Conservation (phyloP, 768 basidiomycete genomes). For the Aureoboletus auriporus region DNA sequence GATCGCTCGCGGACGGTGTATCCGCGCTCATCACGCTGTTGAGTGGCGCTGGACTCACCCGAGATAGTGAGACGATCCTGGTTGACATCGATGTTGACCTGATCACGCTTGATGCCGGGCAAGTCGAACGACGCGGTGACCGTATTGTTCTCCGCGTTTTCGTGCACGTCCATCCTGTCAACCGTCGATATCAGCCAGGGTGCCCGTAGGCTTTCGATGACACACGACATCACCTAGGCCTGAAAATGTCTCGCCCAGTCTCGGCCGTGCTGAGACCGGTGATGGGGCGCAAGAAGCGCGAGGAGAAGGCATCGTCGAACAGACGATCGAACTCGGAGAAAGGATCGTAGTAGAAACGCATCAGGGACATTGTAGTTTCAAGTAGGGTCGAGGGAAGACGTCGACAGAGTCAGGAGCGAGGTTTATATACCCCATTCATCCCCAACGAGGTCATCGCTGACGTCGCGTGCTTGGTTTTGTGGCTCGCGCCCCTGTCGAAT, state of each 20-base stretch:
- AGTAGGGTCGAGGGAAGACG: no score
- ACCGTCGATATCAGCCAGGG: not conserved
- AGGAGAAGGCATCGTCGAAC: constrained; percentile 35
- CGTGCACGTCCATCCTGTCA: constrained; percentile 54
- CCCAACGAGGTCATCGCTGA: no score
- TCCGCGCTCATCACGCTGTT: constrained; percentile 33
- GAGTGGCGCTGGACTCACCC: constrained; percentile 39
- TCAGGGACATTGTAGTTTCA: constrained; percentile 19
- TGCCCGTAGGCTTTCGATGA: not conserved
- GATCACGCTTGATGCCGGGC: constrained; percentile 49
- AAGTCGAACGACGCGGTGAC: constrained; percentile 58
- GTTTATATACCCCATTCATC: no score
- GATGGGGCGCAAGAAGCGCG: constrained; percentile 22
- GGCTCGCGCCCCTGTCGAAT: no score
- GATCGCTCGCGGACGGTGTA: constrained; percentile 42
- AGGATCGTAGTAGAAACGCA: constrained; percentile 34
- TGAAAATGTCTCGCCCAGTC: constrained; percentile 14
- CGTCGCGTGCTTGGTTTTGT: no score
- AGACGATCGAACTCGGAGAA: constrained; percentile 42
- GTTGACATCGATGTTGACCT: constrained; percentile 50
- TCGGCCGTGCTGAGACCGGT: constrained; percentile 3
- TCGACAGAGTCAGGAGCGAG: no score
- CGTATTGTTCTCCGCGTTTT: constrained; percentile 41
- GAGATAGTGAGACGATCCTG: constrained; percentile 48
- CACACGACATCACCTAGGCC: constrained; percentile 28